Base-by-base conservation (phyloP, 2,329 filamentous ascomycete genomes). In the Exophiala bonariae region DNA sequence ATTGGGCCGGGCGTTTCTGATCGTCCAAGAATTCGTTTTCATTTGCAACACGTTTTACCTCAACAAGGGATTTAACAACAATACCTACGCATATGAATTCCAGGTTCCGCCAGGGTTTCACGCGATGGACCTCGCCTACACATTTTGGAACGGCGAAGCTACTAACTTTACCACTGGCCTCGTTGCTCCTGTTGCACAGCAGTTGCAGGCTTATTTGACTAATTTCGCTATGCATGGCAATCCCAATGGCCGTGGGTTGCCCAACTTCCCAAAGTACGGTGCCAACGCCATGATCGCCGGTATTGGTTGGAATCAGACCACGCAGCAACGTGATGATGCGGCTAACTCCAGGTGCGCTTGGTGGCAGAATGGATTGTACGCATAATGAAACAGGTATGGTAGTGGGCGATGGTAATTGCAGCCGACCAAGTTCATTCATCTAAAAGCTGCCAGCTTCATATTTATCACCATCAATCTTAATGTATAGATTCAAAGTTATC, bases 1-100 rank as follows among this genome's bases (percentile, higher is more conserved):
- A n/a, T 63, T 74, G 48, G 62, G 62, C 13, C 73, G 78, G 17
- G 62, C 64, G 0, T 59, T 63, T 11, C 58, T 73, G 1, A 59
- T 71, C 3, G 59, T 73, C 41, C 61, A 67, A 3, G 79, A 81
- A 47, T 53, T 61, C 4, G 53, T 64, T 44, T 74, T 78, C 55
- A 63, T 63, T 32, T 81, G 78, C 68, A 80, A 80, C 59, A 75
- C 75, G 5, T 67, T 73, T 59, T 79, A 74, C 56, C 63, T 81
- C 17, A 70, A 73, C 55, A 68, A 66, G 4, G 77, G 73, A 3
- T 78, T 67, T 61, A 49, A 64, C 11, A 76, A 77, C 54, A 52
- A 72, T 20, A 76, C 76, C 0, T 78, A 76, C 59, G 66, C 70
- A 0, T 81, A 81, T 58, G 61, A 73, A 36, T 81, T 80, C 59